Base-by-base conservation (phyloP, 2,329 filamentous ascomycete species). In the Epichloe sylvatica region DNA sequence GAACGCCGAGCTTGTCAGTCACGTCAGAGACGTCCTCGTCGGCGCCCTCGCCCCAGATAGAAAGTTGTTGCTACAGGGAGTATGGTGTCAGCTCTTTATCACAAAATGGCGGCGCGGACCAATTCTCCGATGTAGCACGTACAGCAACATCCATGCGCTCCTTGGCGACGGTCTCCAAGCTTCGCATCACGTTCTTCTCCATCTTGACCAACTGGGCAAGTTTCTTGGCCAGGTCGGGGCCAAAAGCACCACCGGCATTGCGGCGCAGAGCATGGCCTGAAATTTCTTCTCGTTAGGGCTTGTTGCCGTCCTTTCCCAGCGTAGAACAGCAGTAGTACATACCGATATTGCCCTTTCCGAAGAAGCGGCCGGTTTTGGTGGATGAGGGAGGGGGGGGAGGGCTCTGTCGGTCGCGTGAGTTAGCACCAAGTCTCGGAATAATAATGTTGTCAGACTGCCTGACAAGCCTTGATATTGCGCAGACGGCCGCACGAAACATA, bases 171-270 rank as follows among this genome's bases (percentile, higher is more conserved):
- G 88, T 77, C 67, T 98, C 92, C 77, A 97, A 83, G 67, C 89
- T 96, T 68, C 92, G 88, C 92, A 98, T 98, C 51, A 96, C 87
- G 66, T 98, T 97, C 82, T 98, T 98, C 74, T 98, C 92, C 92
- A 98, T 98, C 80, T 98, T 98, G 55, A 98, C 92, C 48, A 98
- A 80, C 73, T 94, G 87, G 39, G 90, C 88, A 54, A 98, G 83
- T 78, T 98, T 98, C 79, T 95, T 96, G 52, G 92, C 85, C 52
- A 98, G 82, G 62, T 98, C 92, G 51, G 90, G 79, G 55, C 80
- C 78, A 57, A 88, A 89, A 59, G 84, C 83, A 57, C 85, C 86
- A 55, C 85, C 84, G 41, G 83, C 77, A 63, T 84, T 83, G 63
- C 81, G 78, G 60, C 86, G 79, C 65, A 89, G 79, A 54, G 77